A percentile compares a stretch with the other conserved stretches of the same genome.
Evolutionary conservation across 495 filamentous ascomycete genomes (phyloP).

Genomic region (Poronia punctata): DNA sequence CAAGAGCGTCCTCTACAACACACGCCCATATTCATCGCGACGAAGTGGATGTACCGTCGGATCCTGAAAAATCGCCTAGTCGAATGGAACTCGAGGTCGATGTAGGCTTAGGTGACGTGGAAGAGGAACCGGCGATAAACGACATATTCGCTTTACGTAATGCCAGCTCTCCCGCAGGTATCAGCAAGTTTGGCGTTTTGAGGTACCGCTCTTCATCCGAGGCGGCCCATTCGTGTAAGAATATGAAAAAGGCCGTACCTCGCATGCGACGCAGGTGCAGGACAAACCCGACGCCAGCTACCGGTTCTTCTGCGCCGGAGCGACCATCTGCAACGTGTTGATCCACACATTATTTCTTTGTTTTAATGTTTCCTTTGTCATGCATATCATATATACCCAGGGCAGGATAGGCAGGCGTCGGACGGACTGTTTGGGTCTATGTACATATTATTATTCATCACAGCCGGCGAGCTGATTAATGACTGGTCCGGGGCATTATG

Average conservation of each 20-base stretch:
- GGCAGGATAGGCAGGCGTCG: slow-evolving; percentile 9
- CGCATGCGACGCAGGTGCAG: slow-evolving; percentile 37
- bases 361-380: slow-evolving; percentile 4
- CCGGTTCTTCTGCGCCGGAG: slow-evolving; percentile 16
- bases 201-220: slow-evolving; percentile 35
- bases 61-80: slow-evolving; percentile 9
- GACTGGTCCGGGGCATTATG: background rate
- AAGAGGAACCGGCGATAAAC: slow-evolving; percentile 14
- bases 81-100: slow-evolving; percentile 24
- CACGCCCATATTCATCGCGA: slow-evolving; percentile 2
- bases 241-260: slow-evolving; percentile 34
- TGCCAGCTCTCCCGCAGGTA: slow-evolving; percentile 23
- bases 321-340: slow-evolving; percentile 9
- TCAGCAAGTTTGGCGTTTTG: slow-evolving; percentile 29
- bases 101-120: slow-evolving; percentile 14
- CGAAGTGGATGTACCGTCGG: slow-evolving; percentile 12
- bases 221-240: slow-evolving; percentile 33
- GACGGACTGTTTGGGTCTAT: slow-evolving; percentile 1
- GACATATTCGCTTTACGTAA: slow-evolving; percentile 16
- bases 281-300: slow-evolving; percentile 10
- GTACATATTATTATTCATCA: background rate
- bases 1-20: slow-evolving; percentile 7
- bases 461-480: slow-evolving; percentile 9
- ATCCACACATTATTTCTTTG: slow-evolving; percentile 8
- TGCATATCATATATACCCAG: slow-evolving; percentile 7